Evolutionary conservation across 148 eudicot genomes (phyloP).

Genomic region (Vaccinium macrocarpon): DNA sequence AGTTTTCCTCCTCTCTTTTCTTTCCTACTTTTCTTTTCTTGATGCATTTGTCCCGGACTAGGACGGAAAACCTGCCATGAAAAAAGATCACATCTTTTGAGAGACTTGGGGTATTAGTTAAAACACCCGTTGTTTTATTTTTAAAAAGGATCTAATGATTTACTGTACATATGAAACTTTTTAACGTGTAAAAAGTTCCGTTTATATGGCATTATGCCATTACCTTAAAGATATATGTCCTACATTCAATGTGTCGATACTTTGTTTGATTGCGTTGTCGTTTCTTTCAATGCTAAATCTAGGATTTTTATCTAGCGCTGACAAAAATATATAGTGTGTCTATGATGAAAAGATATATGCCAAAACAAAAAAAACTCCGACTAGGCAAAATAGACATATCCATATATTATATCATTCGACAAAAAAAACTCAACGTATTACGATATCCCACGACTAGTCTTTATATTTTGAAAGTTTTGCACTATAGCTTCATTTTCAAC

Average conservation of each 20-base stretch:
- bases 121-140: too few relatives aligned
- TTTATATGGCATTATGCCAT: background rate
- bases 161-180: background rate
- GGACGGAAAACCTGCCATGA: background rate
- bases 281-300: too few relatives aligned
- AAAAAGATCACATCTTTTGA: background rate
- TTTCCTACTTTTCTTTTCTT: background rate
- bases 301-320: too few relatives aligned
- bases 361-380: too few relatives aligned
- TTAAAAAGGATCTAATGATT: background rate
- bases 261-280: background rate
- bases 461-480: too few relatives aligned
- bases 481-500: too few relatives aligned
- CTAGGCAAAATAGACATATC: too few relatives aligned
- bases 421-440: too few relatives aligned
- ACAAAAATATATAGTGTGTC: too few relatives aligned
- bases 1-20: slow-evolving; percentile 13
- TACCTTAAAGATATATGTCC: background rate
- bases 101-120: background rate
- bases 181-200: background rate
- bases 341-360: too few relatives aligned
- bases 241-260: background rate
- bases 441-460: too few relatives aligned
- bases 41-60: background rate
- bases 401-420: too few relatives aligned